A percentile compares a stretch with the other conserved stretches of the same genome.
phyloP scores from a whole-genome alignment of 495 filamentous ascomycete species.

The Emericellopsis terricola region DNA sequence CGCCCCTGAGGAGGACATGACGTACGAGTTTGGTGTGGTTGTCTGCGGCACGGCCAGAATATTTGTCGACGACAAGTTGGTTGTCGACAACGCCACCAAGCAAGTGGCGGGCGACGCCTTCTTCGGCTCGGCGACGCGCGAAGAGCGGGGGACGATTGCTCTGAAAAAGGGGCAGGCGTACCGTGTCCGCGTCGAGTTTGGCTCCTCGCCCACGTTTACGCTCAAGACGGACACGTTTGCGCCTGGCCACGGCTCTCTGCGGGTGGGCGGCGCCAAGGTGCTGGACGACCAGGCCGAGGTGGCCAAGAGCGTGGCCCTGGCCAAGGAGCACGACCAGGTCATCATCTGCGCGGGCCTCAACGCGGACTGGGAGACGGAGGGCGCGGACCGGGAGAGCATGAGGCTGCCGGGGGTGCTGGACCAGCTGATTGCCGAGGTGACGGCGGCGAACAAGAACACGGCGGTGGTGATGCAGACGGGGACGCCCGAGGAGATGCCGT shows the following conservation, averaged over 20 bases:
- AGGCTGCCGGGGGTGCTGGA: slow-evolving; percentile 38
- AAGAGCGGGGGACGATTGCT: slow-evolving; percentile 35
- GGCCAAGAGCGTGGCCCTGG: slow-evolving; percentile 40
- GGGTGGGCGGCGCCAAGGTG: slow-evolving; percentile 42
- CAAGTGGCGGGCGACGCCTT: slow-evolving; percentile 41
- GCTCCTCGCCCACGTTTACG: slow-evolving; percentile 45
- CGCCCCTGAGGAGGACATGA: slow-evolving; percentile 32
- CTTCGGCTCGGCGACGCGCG: slow-evolving; percentile 40
- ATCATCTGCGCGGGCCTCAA: slow-evolving; percentile 44
- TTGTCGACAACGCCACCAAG: slow-evolving; percentile 47
- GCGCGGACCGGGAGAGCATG: slow-evolving; percentile 43
- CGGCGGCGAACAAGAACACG: slow-evolving; percentile 35
- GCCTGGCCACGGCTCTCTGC: slow-evolving; percentile 45
- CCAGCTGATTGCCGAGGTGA: slow-evolving; percentile 35
- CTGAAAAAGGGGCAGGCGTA: slow-evolving; percentile 42
- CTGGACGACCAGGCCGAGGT: slow-evolving; percentile 41
- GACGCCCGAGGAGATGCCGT: slow-evolving; percentile 48
- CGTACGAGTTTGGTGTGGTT: slow-evolving; percentile 39
- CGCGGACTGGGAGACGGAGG: slow-evolving; percentile 49
- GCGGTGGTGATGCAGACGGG: slow-evolving; percentile 47
- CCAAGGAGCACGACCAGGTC: slow-evolving; percentile 41
- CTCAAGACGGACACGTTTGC: slow-evolving; percentile 31
- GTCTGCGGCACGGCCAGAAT: slow-evolving; percentile 48
- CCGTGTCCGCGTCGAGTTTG: slow-evolving; percentile 41
- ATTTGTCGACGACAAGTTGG: slow-evolving; percentile 41